Conservation (phyloP, 805 yeast genomes). For the Candida chauliodis region DNA sequence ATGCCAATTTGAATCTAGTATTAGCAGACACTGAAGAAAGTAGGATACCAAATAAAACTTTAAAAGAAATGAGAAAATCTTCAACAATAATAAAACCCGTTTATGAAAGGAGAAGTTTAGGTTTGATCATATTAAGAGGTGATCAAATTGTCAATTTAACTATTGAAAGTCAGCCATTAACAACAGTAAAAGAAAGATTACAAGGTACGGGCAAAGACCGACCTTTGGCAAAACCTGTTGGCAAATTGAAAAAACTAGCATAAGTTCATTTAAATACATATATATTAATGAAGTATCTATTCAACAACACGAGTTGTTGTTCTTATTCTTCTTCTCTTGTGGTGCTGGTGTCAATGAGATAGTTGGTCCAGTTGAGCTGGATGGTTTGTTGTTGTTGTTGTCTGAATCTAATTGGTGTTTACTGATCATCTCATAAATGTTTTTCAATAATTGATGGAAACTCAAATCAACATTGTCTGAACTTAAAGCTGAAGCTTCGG, state of each 20-base stretch:
- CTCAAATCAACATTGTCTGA: slow-evolving; percentile 94
- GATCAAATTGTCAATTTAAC: slow-evolving; percentile 74
- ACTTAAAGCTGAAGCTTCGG: slow-evolving; percentile 93
- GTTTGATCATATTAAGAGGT: slow-evolving; percentile 82
- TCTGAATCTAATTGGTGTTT: slow-evolving; percentile 89
- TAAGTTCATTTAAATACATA: background rate
- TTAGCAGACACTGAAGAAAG: slow-evolving; percentile 81
- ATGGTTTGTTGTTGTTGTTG: slow-evolving; percentile 65
- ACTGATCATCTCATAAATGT: slow-evolving; percentile 91
- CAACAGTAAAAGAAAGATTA: slow-evolving; percentile 30
- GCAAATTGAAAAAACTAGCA: slow-evolving; percentile 14
- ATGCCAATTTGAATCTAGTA: slow-evolving; percentile 83
- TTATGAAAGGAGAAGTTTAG: slow-evolving; percentile 67
- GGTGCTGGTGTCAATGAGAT: slow-evolving; percentile 93
- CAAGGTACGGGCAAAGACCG: slow-evolving; percentile 26
- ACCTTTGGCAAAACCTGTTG: slow-evolving; percentile 35
- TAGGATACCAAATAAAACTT: slow-evolving; percentile 64
- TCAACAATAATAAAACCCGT: slow-evolving; percentile 25
- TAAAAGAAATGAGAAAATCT: slow-evolving; percentile 29
- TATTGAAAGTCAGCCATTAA: slow-evolving; percentile 54
- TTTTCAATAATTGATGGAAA: slow-evolving; percentile 87
- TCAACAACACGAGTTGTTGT: slow-evolving; percentile 68
- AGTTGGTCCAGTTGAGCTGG: slow-evolving; percentile 86
- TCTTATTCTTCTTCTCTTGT: slow-evolving; percentile 62
- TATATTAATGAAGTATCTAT: too few relatives aligned